These are phyloP conservation scores for Quercus glauca DNA, from an alignment of 306 rosid species.

Conservation along the genomic window DNA sequence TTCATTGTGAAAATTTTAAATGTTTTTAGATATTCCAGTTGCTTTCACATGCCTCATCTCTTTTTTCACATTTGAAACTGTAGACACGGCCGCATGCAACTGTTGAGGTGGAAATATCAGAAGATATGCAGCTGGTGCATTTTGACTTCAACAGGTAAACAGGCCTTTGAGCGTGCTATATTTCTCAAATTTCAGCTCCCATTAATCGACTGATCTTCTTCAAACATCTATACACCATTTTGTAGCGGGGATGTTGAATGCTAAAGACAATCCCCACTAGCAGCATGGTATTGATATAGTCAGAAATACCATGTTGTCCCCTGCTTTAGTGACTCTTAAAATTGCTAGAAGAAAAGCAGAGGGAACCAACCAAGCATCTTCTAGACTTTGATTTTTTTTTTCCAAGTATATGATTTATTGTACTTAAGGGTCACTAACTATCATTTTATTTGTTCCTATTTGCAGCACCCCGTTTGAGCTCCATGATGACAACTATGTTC, in stretches of 20 bases:
- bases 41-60: conserved; percentile 2
- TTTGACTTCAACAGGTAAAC: conserved; percentile 94
- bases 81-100: conserved; percentile 99
- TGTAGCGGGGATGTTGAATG: background rate
- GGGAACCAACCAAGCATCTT: background rate
- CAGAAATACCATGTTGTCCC: too few species aligned
- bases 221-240: background rate
- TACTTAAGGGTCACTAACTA: background rate
- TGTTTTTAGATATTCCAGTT: background rate
- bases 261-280: background rate
- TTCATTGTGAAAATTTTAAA: background rate
- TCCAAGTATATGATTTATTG: background rate
- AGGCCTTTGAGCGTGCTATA: background rate
- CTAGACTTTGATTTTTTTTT: background rate
- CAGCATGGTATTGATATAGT: too few species aligned
- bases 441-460: background rate
- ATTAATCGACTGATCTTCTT: background rate
- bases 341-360: too few species aligned
- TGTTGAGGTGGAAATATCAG: conserved; percentile 98
- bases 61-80: conserved; percentile 16
- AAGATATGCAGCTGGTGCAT: conserved; percentile 98
- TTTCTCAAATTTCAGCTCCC: background rate
- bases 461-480: conserved; percentile 97
- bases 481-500: conserved; percentile 89
- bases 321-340: too few species aligned